Conservation (phyloP, 768 basidiomycete genomes). For the Mycena albidolilacea region DNA sequence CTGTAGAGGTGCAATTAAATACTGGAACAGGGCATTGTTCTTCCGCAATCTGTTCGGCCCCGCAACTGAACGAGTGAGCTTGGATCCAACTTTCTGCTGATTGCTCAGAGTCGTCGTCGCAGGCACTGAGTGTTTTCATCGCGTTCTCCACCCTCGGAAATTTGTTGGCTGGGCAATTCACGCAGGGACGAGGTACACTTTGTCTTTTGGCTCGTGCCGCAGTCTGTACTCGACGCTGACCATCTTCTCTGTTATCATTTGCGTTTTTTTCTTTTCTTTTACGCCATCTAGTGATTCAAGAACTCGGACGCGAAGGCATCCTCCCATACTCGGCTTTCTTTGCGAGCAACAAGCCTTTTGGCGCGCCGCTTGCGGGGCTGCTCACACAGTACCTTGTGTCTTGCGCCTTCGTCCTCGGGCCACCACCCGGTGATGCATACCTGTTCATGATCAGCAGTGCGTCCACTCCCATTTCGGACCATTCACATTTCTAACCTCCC, state of each 20-base stretch:
- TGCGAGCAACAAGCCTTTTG: conserved; percentile 79
- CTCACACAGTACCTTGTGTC: conserved; percentile 75
- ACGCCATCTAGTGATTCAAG: conserved; percentile 70
- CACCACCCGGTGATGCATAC: conserved; percentile 84
- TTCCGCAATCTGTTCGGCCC: conserved; percentile 82
- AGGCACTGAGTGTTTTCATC: conserved; percentile 75
- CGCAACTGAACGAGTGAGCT: conserved; percentile 67
- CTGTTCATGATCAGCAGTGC: conserved; percentile 77
- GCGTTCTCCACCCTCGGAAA: conserved; percentile 78
- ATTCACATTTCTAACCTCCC: conserved; percentile 1
- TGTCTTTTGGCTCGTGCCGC: neutral
- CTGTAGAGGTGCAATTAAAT: neutral
- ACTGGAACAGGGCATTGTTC: conserved; percentile 69
- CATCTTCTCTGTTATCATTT: too few relatives aligned
- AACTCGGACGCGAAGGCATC: conserved; percentile 80
- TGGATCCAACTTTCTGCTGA: neutral
- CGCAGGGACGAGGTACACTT: conserved; percentile 72
- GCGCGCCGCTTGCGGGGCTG: conserved; percentile 75
- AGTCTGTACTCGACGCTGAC: too few relatives aligned
- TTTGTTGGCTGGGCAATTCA: conserved; percentile 73
- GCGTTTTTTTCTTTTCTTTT: too few relatives aligned
- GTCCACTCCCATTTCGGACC: conserved; percentile 38
- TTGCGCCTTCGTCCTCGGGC: conserved; percentile 64
- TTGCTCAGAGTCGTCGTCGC: neutral
- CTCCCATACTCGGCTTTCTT: conserved; percentile 78